Percentiles rank a stretch among this genome's conserved stretches.
These are phyloP conservation scores for Boletus sensibilis DNA, from an alignment of 768 basidiomycete genomes.

Conservation along the genomic window DNA sequence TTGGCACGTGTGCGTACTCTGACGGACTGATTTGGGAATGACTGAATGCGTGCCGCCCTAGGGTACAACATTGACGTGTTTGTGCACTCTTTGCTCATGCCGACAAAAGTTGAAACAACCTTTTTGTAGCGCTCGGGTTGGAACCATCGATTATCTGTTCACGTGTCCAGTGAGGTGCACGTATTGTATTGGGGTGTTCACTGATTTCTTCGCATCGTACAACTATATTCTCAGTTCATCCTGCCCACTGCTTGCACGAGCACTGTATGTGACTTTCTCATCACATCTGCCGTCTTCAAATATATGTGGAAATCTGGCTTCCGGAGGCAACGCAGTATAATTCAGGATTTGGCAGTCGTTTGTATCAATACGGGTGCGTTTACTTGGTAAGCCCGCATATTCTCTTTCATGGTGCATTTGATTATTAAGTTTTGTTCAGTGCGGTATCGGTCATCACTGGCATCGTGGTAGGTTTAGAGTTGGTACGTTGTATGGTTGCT, in stretches of 20 bases:
- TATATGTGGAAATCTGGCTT: constrained; percentile 22
- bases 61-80: background rate
- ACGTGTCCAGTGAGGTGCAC: background rate
- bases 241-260: background rate
- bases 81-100: background rate
- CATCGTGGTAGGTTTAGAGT: constrained; percentile 4
- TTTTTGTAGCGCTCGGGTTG: background rate
- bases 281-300: constrained; percentile 5
- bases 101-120: background rate
- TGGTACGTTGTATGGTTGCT: background rate
- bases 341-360: constrained; percentile 13
- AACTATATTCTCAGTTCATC: background rate
- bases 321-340: background rate
- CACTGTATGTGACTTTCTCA: background rate
- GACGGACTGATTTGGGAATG: background rate
- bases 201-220: background rate
- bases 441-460: background rate
- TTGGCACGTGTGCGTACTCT: constrained; percentile 10
- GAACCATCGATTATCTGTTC: background rate
- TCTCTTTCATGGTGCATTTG: background rate
- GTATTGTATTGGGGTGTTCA: background rate
- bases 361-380: constrained; percentile 12
- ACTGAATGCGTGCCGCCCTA: background rate
- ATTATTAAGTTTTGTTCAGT: background rate
- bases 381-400: constrained; percentile 4